These are phyloP conservation scores for Podospora didyma DNA, from an alignment of 495 filamentous ascomycete species.

Conservation along the genomic window DNA sequence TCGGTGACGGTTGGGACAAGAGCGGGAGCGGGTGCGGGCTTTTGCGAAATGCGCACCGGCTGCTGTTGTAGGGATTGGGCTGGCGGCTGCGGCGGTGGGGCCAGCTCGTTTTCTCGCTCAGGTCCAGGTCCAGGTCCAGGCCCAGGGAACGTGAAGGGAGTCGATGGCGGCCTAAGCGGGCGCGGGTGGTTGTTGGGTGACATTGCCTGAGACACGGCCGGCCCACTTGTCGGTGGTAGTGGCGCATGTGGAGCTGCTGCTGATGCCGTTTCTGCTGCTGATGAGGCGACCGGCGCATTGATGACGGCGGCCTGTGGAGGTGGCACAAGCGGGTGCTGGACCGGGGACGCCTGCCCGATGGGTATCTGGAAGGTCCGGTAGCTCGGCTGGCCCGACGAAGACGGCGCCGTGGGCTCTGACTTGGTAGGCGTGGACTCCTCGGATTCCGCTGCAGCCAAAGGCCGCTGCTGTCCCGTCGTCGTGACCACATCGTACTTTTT, in stretches of 20 bases:
- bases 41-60: conserved; percentile 23
- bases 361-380: conserved; percentile 41
- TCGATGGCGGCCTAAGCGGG: conserved; percentile 33
- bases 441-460: conserved; percentile 53
- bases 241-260: not conserved
- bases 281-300: conserved; percentile 11
- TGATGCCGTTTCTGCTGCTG: not conserved
- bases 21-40: conserved; percentile 14
- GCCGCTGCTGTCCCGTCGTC: conserved; percentile 53
- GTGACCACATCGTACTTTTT: conserved; percentile 45
- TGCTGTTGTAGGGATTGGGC: conserved; percentile 14
- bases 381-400: conserved; percentile 24
- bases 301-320: conserved; percentile 13
- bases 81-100: conserved; percentile 10
- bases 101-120: conserved; percentile 23
- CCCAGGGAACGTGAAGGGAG: conserved; percentile 27
- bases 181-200: conserved; percentile 31
- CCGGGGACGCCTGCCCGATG: conserved; percentile 30
- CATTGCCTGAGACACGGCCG: conserved; percentile 31
- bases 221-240: conserved; percentile 5
- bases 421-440: conserved; percentile 49
- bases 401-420: conserved; percentile 24
- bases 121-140: too few species aligned
- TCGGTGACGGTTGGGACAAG: conserved; percentile 22
- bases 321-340: conserved; percentile 20